Evolutionary conservation across 108 stramenopile species (phyloP), one percentile per base, ranked within the genome.

Genomic region (Conticribra guillardii): DNA sequence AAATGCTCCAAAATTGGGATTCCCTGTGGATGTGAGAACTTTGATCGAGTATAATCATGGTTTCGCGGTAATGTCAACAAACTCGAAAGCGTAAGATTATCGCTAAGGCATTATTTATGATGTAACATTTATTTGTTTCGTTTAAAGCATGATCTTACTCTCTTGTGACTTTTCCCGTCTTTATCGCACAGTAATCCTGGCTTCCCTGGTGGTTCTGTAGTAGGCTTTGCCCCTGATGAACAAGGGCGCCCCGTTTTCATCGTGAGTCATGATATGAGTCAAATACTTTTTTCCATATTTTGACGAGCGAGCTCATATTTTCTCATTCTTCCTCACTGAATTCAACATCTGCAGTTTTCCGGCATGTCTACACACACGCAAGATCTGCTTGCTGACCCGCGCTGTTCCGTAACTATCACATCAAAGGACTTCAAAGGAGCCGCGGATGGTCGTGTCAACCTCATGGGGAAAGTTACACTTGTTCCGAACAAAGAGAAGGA

Each of bases 371-470:
- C 87, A 16, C 98, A 98, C 76, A 98, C 96, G 4, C 87, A 92
- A 69, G 94, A 97, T 47, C 73, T 97, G 8, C 46, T 95, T 29
- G 75, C 67, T 21, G 94, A 98, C 73, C 86, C 92, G 1, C 67
- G 80, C 18, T 92, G 84, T 26, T 90, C 90, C 34, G 60, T 98
- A 1, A 95, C 94, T 0, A 83, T 98, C 51, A 94, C 95, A 4
- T 79, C 88, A n/a, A 91, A 96, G 51, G 89, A 91, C 48, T 97
- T 97, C 69, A 93, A 98, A 89, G 96, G 96, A 3, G 95, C 95
- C 0, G 95, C 93, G 19, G 96, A 98, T 74, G 98, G 96, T 17
- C 84, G 98, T 7, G 96, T 97, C 47, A 95, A 93, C 68, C 55
- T 98, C 27, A 94, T 97, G 89, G 98, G 98, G 17, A 87, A 82